These are phyloP conservation scores for Apiotrichum montevideense DNA, from an alignment of 1,284 basidiomycete species.

Conservation along the genomic window DNA sequence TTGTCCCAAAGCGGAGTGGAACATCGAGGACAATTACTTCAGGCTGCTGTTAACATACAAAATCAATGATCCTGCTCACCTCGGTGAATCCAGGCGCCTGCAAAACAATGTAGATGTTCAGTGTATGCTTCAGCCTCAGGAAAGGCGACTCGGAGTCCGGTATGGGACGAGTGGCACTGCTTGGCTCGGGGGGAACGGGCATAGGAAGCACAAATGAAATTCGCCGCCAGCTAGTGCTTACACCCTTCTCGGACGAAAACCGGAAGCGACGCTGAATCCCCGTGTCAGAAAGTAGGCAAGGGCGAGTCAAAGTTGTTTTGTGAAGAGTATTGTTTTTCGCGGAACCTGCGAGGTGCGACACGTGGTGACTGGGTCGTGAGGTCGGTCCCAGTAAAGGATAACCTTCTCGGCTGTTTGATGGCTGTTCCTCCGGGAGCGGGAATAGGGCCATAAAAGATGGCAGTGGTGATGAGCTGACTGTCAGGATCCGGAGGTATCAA, in stretches of 20 bases:
- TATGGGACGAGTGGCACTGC: not conserved
- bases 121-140: conserved; percentile 34
- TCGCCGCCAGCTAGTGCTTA: conserved; percentile 26
- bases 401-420: conserved; percentile 16
- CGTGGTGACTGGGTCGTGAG: not conserved
- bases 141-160: conserved; percentile 35
- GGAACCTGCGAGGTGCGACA: no score
- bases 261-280: conserved; percentile 17
- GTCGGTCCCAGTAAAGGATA: not conserved
- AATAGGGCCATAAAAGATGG: conserved; percentile 20
- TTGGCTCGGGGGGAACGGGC: conserved; percentile 18
- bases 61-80: not conserved
- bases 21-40: conserved; percentile 33
- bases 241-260: not conserved
- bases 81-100: conserved; percentile 14
- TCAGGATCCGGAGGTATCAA: not conserved
- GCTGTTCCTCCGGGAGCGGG: conserved; percentile 25
- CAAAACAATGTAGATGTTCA: conserved; percentile 40
- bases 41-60: conserved; percentile 15
- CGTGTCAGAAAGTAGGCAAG: conserved; percentile 32
- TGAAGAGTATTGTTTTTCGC: not conserved
- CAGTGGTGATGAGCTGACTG: conserved; percentile 24
- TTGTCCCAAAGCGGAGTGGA: conserved; percentile 39
- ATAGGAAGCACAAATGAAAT: conserved; percentile 34
- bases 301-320: not conserved